Conservation (phyloP, 257 asterid genomes). For the Scutellaria barbata region DNA sequence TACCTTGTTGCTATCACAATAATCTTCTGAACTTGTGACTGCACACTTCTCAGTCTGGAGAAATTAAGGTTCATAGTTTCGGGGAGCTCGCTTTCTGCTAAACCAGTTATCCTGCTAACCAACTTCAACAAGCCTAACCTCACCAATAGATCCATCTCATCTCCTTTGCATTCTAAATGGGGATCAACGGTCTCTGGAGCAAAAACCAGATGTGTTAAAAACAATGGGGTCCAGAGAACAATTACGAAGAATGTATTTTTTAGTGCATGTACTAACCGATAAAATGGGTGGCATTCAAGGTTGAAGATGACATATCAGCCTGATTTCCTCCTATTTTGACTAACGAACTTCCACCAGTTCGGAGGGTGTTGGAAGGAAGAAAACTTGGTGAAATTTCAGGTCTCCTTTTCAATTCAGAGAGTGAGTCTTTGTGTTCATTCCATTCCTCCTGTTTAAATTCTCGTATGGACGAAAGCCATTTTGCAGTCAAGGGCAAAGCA, state of each 20-base stretch:
- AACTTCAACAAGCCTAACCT: constrained; percentile 84
- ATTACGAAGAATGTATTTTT: background rate
- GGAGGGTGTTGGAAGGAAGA: constrained; percentile 74
- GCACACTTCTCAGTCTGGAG: constrained; percentile 67
- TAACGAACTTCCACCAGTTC: constrained; percentile 76
- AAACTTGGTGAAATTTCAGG: constrained; percentile 43
- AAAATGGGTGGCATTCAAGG: constrained; percentile 42
- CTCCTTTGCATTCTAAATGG: constrained; percentile 76
- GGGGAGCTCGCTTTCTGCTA: constrained; percentile 75
- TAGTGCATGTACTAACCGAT: constrained; percentile 43
- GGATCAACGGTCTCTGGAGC: constrained; percentile 56
- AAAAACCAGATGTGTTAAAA: constrained; percentile 17
- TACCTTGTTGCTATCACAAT: constrained; percentile 91
- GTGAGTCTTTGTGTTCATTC: constrained; percentile 58
- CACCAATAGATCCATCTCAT: constrained; percentile 71
- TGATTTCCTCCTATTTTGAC: constrained; percentile 43
- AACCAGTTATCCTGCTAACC: constrained; percentile 70
- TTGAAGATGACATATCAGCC: constrained; percentile 40
- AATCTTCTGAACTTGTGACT: constrained; percentile 85
- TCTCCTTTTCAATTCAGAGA: constrained; percentile 46
- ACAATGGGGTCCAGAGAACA: background rate
- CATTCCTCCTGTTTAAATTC: constrained; percentile 66
- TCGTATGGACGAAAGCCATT: constrained; percentile 63
- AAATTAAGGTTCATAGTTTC: constrained; percentile 92
- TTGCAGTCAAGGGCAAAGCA: constrained; percentile 65